These are phyloP conservation scores for Oryza glumipatula DNA, from an alignment of 176 grass and related monocot species.

Conservation along the genomic window DNA sequence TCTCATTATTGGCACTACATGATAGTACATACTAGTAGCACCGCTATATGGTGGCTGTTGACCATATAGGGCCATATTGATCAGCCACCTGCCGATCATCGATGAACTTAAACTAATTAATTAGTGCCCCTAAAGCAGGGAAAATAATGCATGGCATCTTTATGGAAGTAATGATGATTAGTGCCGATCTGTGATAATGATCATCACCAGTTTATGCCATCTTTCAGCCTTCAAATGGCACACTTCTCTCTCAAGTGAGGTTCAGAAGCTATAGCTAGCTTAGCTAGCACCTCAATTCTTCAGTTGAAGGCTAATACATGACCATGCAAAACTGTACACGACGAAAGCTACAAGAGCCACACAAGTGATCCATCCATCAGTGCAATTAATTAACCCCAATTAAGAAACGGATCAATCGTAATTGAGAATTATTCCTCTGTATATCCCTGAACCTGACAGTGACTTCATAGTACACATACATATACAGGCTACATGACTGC, in stretches of 20 bases:
- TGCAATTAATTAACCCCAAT: neutral
- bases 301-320: neutral
- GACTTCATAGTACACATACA: neutral
- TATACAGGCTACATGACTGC: neutral
- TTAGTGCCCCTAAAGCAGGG: neutral
- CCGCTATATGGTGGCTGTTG: neutral
- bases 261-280: neutral
- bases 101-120: neutral
- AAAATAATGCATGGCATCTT: neutral
- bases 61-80: neutral
- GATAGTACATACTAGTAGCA: neutral
- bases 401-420: neutral
- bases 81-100: neutral
- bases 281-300: no score
- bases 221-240: neutral
- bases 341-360: neutral
- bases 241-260: neutral
- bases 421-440: neutral
- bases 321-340: neutral
- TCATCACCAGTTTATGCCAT: neutral
- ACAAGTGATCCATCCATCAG: neutral
- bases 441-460: neutral
- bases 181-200: neutral
- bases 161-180: neutral
- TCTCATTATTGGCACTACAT: neutral